These are phyloP conservation scores for Pulveroboletus sp. DNA, from an alignment of 1,284 basidiomycete species.

Conservation along the genomic window DNA sequence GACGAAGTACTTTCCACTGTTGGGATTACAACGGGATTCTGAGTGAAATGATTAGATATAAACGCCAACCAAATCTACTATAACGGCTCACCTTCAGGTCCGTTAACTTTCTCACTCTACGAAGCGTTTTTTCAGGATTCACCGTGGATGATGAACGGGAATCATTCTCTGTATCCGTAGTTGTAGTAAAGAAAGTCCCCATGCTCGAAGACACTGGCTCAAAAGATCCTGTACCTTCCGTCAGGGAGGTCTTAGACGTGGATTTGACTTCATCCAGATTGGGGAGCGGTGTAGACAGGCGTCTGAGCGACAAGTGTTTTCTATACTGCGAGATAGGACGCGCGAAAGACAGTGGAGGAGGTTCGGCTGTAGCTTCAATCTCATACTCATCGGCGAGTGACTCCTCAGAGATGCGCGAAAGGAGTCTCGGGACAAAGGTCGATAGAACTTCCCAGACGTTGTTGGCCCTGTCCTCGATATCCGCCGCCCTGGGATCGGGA, in stretches of 20 bases:
- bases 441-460: slow-evolving; percentile 3
- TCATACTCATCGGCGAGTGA: slow-evolving; percentile 1
- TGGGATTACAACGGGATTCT: slow-evolving; percentile 3
- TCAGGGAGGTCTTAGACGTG: background rate
- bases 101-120: background rate
- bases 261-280: background rate
- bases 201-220: background rate
- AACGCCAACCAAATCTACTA: background rate
- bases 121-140: slow-evolving; percentile 1
- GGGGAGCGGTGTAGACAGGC: background rate
- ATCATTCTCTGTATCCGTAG: background rate
- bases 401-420: slow-evolving; percentile 11
- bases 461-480: background rate
- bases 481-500: background rate
- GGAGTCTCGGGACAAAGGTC: slow-evolving; percentile 4
- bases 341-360: slow-evolving; percentile 8
- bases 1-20: slow-evolving; percentile 1
- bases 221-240: background rate
- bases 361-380: background rate
- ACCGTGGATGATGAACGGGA: background rate
- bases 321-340: background rate
- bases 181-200: too few relatives aligned
- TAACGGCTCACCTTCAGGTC: background rate
- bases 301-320: background rate
- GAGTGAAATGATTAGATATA: background rate